Evolutionary conservation across 129 eudicot species (phyloP), one percentile per base, ranked within the genome.

Genomic region (Deinandra increscens): DNA sequence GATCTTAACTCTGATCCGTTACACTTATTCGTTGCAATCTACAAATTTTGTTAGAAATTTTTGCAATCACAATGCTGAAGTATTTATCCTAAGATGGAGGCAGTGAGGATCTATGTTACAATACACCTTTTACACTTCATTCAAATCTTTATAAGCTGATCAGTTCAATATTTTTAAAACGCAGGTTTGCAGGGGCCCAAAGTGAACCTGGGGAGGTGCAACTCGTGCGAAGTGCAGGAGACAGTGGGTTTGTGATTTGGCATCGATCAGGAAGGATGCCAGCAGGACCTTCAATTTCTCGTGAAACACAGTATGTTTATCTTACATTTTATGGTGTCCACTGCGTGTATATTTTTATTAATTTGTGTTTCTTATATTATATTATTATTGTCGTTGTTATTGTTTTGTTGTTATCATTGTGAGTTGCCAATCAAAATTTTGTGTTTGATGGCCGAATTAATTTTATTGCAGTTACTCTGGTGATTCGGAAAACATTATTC

Each of bases 201-300:
- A 59, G 34, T 26, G 75, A 74, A 37, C 78, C 31, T 61, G 66
- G 45, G 65, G 59, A 55, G 60, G 44, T 65, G 71, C 50, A 26
- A 60, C 41, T 36, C 19, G 13, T 18, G 64, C 31, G 12, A 58
- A 31, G 8, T 58, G 64, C 13, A 58, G 17, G 39, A 69, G 56
- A 75, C 78, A 62, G 73, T 85, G 86, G 48, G 51, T 43, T 38
- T 63, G 60, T 22, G 51, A 63, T 63, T 66, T 48, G 74, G 68
- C 51, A 61, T 69, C 70, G 71, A 67, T 26, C 77, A 77, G 81
- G 51, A 79, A 84, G 82, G 79, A 92, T 92, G 98, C 96, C 96
- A 20, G 98, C 91, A 83, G 81, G 84, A 86, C 95, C 95, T 77
- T 82, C 84, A 42, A 89, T 83, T 73, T 68, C 91, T 81, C 91